phyloP scores from a whole-genome alignment of 2,329 filamentous ascomycete genomes.

The Trichoderma koningii region DNA sequence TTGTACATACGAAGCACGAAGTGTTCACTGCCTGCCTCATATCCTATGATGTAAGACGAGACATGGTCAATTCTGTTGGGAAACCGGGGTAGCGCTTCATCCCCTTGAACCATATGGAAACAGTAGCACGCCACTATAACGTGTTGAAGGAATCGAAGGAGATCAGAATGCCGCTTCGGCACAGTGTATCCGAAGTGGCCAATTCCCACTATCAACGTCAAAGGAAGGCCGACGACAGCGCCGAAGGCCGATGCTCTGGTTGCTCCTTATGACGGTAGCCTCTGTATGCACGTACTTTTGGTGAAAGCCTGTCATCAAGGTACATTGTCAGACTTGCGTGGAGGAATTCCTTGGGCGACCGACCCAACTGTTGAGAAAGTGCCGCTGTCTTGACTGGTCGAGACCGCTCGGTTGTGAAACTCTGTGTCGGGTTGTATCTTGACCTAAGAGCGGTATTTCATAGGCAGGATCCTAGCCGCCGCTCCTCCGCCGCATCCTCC shows the following conservation, averaged over 20 bases:
- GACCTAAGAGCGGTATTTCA: not conserved
- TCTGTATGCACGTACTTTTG: not conserved
- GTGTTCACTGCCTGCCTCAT: not conserved
- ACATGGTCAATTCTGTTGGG: conserved; percentile 25
- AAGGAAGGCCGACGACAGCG: conserved; percentile 23
- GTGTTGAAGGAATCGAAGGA: not conserved
- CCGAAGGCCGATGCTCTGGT: conserved; percentile 12
- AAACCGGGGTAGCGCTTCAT: conserved; percentile 4
- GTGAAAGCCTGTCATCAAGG: not conserved
- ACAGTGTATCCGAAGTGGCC: conserved; percentile 25
- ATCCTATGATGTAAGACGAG: not conserved
- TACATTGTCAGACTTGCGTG: conserved; percentile 4
- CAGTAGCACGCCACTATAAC: not conserved
- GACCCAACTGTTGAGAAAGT: not conserved
- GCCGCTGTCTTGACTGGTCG: conserved; percentile 18
- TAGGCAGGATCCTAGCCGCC: conserved; percentile 3
- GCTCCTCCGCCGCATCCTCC: not conserved
- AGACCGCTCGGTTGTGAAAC: conserved; percentile 23
- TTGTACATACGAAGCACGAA: not conserved
- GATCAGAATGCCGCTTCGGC: not conserved
- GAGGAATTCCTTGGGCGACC: not conserved
- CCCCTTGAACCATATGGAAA: not conserved
- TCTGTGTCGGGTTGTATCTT: conserved; percentile 9
- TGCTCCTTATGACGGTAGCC: not conserved
- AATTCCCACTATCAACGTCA: conserved; percentile 1